phyloP scores from a whole-genome alignment of 331 rosid species.

The Acacia pycnantha region DNA sequence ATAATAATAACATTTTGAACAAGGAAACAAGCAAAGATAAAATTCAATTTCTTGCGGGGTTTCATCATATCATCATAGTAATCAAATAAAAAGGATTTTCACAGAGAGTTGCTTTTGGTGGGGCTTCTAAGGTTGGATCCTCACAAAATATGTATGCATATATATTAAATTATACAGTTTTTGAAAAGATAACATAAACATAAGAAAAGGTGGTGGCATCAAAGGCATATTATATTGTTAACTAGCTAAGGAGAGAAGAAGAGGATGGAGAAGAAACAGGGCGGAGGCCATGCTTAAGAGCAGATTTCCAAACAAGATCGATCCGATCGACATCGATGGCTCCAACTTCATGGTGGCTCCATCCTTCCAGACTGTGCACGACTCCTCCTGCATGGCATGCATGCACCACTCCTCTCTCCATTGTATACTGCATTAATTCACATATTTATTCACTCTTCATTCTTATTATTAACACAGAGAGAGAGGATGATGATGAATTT shows the following conservation, averaged over 20 bases:
- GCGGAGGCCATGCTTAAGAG: conserved; percentile 70
- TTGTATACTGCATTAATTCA: conserved; percentile 56
- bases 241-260: not conserved
- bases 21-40: not conserved
- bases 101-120: not conserved
- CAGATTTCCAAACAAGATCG: conserved; percentile 86
- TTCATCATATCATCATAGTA: not conserved
- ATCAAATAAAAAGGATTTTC: not conserved
- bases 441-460: not conserved
- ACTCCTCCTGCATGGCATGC: conserved; percentile 98
- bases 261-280: conserved; percentile 47
- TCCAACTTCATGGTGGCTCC: conserved; percentile 92
- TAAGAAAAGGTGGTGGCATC: not conserved
- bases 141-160: not conserved
- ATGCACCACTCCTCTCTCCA: conserved; percentile 92
- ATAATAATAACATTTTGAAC: not conserved
- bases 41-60: not conserved
- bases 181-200: not conserved
- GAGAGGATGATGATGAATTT: no score
- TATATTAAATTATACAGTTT: not conserved
- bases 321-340: conserved; percentile 81
- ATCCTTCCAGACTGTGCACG: conserved; percentile 77
- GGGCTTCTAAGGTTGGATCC: not conserved
- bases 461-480: not conserved
- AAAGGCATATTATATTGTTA: not conserved